Conservation (phyloP, 345 rosid genomes). For the Sonneratia alba region DNA sequence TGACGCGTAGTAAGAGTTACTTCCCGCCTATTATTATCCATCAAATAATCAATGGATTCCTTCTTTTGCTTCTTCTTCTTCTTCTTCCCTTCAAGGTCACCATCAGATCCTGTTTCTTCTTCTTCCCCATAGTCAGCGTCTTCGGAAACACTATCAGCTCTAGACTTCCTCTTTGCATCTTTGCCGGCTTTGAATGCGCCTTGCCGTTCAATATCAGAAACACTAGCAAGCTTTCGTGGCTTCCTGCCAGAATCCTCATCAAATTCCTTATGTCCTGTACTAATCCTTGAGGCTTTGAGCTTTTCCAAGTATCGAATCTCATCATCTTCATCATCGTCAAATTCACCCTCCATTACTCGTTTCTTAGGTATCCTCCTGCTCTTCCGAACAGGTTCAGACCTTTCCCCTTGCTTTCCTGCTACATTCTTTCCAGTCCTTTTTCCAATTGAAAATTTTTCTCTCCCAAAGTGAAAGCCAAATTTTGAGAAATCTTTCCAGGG, state of each 20-base stretch:
- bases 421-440: slow-evolving; percentile 32
- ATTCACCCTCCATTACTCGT: slow-evolving; percentile 46
- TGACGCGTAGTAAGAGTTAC: slow-evolving; percentile 74
- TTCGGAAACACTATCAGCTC: slow-evolving; percentile 31
- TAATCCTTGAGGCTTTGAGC: slow-evolving; percentile 46
- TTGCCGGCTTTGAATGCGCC: slow-evolving; percentile 27
- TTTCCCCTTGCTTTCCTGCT: slow-evolving; percentile 44
- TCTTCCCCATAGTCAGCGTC: slow-evolving; percentile 58
- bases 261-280: slow-evolving; percentile 31
- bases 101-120: slow-evolving; percentile 31
- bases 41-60: slow-evolving; percentile 44
- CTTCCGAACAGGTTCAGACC: slow-evolving; percentile 51
- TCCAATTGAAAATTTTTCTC: slow-evolving; percentile 42
- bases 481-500: slow-evolving; percentile 67
- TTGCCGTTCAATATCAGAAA: slow-evolving; percentile 36
- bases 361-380: slow-evolving; percentile 73
- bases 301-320: slow-evolving; percentile 86
- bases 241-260: slow-evolving; percentile 51
- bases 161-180: slow-evolving; percentile 49
- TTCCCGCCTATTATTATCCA: slow-evolving; percentile 57
- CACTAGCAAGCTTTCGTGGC: slow-evolving; percentile 51
- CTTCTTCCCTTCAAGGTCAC: slow-evolving; percentile 38
- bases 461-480: slow-evolving; percentile 46
- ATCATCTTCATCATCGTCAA: slow-evolving; percentile 61
- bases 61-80: slow-evolving; percentile 37